Percentiles rank a stretch among this genome's conserved stretches.
Evolutionary conservation across 805 yeast species (phyloP).

Genomic region (Candida ovalis): DNA sequence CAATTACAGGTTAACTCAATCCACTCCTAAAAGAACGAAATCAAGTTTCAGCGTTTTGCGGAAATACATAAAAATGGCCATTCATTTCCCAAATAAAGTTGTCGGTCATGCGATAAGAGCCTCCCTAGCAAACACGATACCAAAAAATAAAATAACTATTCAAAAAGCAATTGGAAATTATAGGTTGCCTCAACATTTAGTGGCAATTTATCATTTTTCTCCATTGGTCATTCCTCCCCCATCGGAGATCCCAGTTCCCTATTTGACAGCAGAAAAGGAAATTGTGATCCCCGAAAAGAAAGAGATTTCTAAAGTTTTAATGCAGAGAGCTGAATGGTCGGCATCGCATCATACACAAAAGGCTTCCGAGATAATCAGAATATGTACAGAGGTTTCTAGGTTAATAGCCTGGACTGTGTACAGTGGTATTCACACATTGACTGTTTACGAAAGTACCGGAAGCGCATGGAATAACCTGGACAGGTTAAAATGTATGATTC

Average conservation of each 20-base stretch:
- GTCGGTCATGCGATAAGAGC: constrained; percentile 11
- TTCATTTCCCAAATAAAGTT: constrained; percentile 14
- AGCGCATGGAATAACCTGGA: constrained; percentile 27
- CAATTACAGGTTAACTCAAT: too few relatives aligned
- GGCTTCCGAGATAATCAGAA: constrained; percentile 39
- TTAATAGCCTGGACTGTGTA: constrained; percentile 29
- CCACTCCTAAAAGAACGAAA: too few relatives aligned
- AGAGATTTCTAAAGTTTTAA: constrained; percentile 31
- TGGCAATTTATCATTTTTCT: constrained; percentile 31
- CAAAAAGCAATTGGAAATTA: constrained; percentile 16
- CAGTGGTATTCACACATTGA: constrained; percentile 21
- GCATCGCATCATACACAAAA: constrained; percentile 36
- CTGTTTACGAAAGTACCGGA: constrained; percentile 28
- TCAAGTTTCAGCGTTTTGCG: too few relatives aligned
- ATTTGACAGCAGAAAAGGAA: constrained; percentile 37
- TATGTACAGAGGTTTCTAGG: constrained; percentile 35
- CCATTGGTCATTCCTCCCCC: constrained; percentile 34
- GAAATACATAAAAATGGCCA: not conserved
- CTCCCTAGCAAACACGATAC: constrained; percentile 21
- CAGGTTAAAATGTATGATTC: constrained; percentile 23
- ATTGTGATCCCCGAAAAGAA: constrained; percentile 36
- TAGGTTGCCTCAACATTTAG: constrained; percentile 30
- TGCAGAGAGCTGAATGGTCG: constrained; percentile 36
- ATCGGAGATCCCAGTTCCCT: constrained; percentile 42
- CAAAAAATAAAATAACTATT: constrained; percentile 15